Evolutionary conservation across 2,329 filamentous ascomycete species (phyloP), one percentile per base, ranked within the genome.

Genomic region (Cadophora sp.): DNA sequence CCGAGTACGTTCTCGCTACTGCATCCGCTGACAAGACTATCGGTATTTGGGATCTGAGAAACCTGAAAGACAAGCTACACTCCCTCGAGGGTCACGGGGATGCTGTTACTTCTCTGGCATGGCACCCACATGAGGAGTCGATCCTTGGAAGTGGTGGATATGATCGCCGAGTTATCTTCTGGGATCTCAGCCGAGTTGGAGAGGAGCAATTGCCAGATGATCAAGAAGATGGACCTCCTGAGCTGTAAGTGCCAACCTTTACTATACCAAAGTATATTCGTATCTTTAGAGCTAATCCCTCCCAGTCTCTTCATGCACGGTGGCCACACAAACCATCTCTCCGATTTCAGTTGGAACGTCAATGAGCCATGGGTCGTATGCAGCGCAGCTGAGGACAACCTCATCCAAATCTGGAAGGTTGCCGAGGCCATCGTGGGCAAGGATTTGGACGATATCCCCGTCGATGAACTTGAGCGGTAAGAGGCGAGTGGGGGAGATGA

Each of bases 331-430:
- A 97, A 97, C 81, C 92, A 97, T 73, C 89, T 99, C 70, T 94
- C 93, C 43, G 97, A 99, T 80, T 99, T 99, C 77, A 95, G 92
- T 81, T 99, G 95, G 95, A 99, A 99, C 80, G 89, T 89, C 74
- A 97, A 97, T 78, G 94, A 97, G 76, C 94, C 95, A 4, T 99
- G 97, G 97, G 88, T 97, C 65, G 92, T 99, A 73, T 94, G 94
- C 79, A 97, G 92, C 69, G 94, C 96, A 19, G 96, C 95, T 0
- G 97, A 99, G 79, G 96, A 99, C 82, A 99, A 99, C 78, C 84
- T 98, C 73, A 87, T 99, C 71, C 96, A 99, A 81, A 92, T 97
- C 74, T 98, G 92, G 92, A 94, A 93, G 81, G 91, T 94, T 26
- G 89, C 92, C 4, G 91, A 93, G 76, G 88, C 92, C 1, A 94